Evolutionary conservation across 169 alveolate species (phyloP).

Genomic region (Perkinsus marinus): DNA sequence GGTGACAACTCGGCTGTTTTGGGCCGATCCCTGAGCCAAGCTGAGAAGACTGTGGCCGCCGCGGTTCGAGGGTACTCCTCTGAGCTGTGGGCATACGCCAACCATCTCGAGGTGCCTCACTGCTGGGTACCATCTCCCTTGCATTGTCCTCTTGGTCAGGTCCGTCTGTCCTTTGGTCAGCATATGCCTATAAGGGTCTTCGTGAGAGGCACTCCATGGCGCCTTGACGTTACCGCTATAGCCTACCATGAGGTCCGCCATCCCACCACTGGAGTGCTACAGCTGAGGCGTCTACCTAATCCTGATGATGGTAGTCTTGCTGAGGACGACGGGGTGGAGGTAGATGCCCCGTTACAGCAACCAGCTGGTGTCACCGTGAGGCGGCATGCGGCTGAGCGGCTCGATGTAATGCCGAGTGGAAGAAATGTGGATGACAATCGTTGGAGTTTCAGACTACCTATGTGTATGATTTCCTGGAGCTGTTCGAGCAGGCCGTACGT

Average conservation of each 20-base stretch:
- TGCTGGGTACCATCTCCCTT: not conserved
- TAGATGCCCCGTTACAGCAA: not conserved
- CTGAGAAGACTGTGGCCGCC: not conserved
- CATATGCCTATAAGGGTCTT: not conserved
- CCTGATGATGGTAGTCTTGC: not conserved
- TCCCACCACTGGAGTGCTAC: not conserved
- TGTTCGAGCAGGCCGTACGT: constrained; percentile 21
- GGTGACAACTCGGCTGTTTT: not conserved
- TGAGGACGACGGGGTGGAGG: not conserved
- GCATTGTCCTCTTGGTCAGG: not conserved
- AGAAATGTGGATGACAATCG: not conserved
- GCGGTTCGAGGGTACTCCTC: not conserved
- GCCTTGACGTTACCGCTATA: not conserved
- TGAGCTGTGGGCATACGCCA: not conserved
- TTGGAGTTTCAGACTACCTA: not conserved
- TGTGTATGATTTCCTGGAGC: constrained; percentile 21
- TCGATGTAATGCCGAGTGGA: not conserved
- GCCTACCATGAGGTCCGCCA: not conserved
- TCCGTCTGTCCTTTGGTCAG: not conserved
- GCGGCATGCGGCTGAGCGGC: not conserved
- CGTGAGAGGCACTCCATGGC: not conserved
- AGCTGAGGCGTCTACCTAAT: not conserved
- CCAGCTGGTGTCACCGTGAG: not conserved
- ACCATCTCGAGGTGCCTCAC: not conserved
- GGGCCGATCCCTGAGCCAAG: not conserved